phyloP scores from a whole-genome alignment of 371 early-diverging fungal genomes.

The Mortierella sp. region DNA sequence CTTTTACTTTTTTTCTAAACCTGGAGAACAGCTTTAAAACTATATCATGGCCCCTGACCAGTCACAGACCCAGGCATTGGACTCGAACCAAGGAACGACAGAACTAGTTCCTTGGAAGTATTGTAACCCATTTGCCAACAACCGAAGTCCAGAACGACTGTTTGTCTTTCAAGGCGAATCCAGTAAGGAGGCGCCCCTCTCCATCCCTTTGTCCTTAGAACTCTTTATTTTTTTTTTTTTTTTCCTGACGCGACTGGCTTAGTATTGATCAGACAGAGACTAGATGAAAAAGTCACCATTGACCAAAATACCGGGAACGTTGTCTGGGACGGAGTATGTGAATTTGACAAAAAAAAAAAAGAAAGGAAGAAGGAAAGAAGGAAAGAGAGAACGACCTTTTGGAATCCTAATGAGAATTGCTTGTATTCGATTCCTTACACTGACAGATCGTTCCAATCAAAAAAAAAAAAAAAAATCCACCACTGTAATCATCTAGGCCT shows the following conservation, averaged over 20 bases:
- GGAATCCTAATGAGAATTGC: not conserved
- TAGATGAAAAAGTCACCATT: constrained; percentile 48
- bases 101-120: constrained; percentile 48
- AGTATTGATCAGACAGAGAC: constrained; percentile 41
- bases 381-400: not conserved
- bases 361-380: constrained; percentile 3
- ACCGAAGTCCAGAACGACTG: constrained; percentile 40
- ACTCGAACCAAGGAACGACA: too few relatives aligned
- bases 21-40: too few relatives aligned
- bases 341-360: not conserved
- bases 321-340: constrained; percentile 36
- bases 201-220: too few relatives aligned
- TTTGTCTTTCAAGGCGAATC: constrained; percentile 41
- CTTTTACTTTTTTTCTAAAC: too few relatives aligned
- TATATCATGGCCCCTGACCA: too few relatives aligned
- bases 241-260: not conserved
- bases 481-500: constrained; percentile 25
- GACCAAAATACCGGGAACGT: constrained; percentile 59
- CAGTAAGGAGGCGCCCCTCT: constrained; percentile 7
- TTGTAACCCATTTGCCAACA: constrained; percentile 48
- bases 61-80: too few relatives aligned
- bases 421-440: not conserved
- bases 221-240: too few relatives aligned
- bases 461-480: constrained; percentile 1
- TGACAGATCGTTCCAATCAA: not conserved